Evolutionary conservation across 352 stramenopile species (phyloP), one percentile per base, ranked within the genome.

Genomic region (Globisporangium carolinianum): DNA sequence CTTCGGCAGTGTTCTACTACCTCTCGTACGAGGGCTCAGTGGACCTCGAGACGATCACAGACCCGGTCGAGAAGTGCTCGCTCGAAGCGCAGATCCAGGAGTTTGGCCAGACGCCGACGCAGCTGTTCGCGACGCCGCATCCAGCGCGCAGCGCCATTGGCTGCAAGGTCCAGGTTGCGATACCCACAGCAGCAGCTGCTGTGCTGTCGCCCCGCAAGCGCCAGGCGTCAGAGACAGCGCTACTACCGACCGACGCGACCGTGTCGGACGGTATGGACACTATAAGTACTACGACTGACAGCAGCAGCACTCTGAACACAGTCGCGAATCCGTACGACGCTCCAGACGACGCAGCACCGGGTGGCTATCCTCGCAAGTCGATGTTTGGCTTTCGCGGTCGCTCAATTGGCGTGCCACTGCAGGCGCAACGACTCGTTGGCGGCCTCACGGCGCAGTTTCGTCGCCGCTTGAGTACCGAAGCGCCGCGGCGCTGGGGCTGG

Each of bases 21-120:
- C 60, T 95, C 55, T 93, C 86, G 37, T 95, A 95, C 57, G 86
- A 95, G 61, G 86, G 86, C 7, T 87, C 86, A 12, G 79, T 95
- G 2, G 84, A 95, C 65, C 67, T 95, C 7, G 86, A 95, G 57
- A 89, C 64, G 6, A 80, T 95, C 41, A 88, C 81, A 0, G 91
- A 98, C 61, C 83, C 83, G 11, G 82, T 98, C 17, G 86, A 98
- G 56, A 85, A 96, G 50, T 95, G 94, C 55, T 97, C 95, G 15
- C 96, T 98, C 15, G 87, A 97, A 64, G 82, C 79, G 0, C 92
- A 98, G 60, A 97, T 98, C 51, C 86, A 96, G 60, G 86, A 97
- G 61, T 97, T 97, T 66, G 89, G 89, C 1, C 89, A 97, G 65
- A 97, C 88, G 0, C 89, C 89, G 0, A 93, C 75, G 37, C 62